Evolutionary conservation across 768 basidiomycete genomes (phyloP).

Genomic region (Lentinula raphanica): DNA sequence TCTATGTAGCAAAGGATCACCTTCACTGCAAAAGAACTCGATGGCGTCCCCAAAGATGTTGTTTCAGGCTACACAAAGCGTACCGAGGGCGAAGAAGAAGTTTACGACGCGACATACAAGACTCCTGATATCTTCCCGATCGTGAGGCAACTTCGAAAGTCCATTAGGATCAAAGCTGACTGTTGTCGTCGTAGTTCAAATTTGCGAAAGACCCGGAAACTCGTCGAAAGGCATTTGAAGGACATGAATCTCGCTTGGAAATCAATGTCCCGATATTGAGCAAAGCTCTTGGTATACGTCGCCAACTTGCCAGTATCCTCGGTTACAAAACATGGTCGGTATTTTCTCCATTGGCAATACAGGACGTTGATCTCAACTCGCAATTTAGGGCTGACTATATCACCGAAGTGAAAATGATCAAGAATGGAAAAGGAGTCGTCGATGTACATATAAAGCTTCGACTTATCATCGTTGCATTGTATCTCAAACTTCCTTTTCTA

Average conservation of each 20-base stretch:
- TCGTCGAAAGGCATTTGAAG: slow-evolving; percentile 59
- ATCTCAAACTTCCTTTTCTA: slow-evolving; percentile 19
- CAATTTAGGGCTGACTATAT: slow-evolving; percentile 63
- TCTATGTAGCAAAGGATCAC: slow-evolving; percentile 46
- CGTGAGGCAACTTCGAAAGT: slow-evolving; percentile 35
- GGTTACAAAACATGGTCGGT: slow-evolving; percentile 65
- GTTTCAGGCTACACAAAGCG: slow-evolving; percentile 71
- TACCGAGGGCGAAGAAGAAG: slow-evolving; percentile 48
- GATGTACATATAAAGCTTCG: slow-evolving; percentile 37
- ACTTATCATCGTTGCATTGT: not conserved
- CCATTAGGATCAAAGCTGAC: not conserved
- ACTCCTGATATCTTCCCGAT: slow-evolving; percentile 79
- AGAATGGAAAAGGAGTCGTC: slow-evolving; percentile 55
- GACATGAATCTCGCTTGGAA: slow-evolving; percentile 61
- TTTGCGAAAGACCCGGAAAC: slow-evolving; percentile 68
- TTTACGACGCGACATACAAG: slow-evolving; percentile 75
- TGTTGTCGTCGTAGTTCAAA: slow-evolving; percentile 54
- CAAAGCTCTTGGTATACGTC: slow-evolving; percentile 65
- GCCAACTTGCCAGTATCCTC: slow-evolving; percentile 60
- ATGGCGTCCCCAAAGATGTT: slow-evolving; percentile 77
- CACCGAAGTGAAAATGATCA: slow-evolving; percentile 85
- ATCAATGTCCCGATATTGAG: slow-evolving; percentile 68
- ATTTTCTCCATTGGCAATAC: not conserved
- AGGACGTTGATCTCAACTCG: not conserved
- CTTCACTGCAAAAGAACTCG: slow-evolving; percentile 69